These are phyloP conservation scores for Paramecium bursaria DNA, from an alignment of 73 alveolate species.

Conservation along the genomic window DNA sequence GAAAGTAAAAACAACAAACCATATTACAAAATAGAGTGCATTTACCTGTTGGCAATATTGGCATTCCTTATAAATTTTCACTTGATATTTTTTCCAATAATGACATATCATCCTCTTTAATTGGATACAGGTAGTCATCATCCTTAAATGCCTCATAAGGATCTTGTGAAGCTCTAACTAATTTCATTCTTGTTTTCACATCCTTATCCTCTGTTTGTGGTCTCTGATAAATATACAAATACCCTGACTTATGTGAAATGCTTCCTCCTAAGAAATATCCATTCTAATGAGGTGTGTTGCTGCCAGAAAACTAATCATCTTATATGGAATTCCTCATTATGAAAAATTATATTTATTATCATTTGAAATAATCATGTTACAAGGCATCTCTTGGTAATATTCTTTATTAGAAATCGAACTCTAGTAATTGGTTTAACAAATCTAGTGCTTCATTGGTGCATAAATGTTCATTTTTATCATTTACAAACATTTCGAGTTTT, in stretches of 20 bases:
- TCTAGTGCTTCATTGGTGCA: constrained; percentile 84
- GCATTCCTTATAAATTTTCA: constrained; percentile 55
- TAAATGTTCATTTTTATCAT: constrained; percentile 76
- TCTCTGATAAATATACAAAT: background rate
- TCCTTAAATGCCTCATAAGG: constrained; percentile 61
- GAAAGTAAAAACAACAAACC: constrained; percentile 55
- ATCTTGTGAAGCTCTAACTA: constrained; percentile 42
- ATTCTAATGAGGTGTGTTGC: constrained; percentile 37
- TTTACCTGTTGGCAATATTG: constrained; percentile 58
- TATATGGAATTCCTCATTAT: too few relatives aligned
- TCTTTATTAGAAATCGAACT: constrained; percentile 78
- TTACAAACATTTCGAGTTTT: constrained; percentile 78
- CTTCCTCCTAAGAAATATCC: constrained; percentile 35
- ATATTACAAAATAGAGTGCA: constrained; percentile 51
- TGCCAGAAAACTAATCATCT: constrained; percentile 53
- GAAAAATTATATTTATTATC: too few relatives aligned
- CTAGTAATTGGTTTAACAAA: constrained; percentile 79
- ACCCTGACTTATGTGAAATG: background rate
- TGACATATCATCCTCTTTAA: constrained; percentile 53
- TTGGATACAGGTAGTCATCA: constrained; percentile 50
- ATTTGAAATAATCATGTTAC: constrained; percentile 75
- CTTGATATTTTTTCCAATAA: constrained; percentile 20
- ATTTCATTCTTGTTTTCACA: constrained; percentile 21
- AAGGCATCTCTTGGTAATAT: constrained; percentile 81
- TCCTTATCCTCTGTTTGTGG: constrained; percentile 32